These are phyloP conservation scores for Cystofilobasidium capitatum DNA, from an alignment of 768 basidiomycete species.

Conservation along the genomic window DNA sequence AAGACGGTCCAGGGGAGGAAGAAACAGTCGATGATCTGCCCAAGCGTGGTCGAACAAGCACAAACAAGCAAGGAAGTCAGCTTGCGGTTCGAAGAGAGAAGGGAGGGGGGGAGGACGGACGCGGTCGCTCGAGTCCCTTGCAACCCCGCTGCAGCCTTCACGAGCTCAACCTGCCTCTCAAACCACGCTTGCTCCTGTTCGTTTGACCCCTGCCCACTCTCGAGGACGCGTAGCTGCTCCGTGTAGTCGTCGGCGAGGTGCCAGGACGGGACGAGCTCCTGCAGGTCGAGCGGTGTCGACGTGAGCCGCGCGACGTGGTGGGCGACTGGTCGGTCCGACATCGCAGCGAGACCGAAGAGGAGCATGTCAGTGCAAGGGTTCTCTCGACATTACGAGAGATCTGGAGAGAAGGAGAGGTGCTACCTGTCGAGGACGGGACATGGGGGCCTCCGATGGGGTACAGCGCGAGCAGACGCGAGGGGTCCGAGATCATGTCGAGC, in stretches of 20 bases:
- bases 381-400: not conserved
- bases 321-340: slow-evolving; percentile 6
- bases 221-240: slow-evolving; percentile 2
- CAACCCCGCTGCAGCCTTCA: not conserved
- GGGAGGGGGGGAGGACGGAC: not conserved
- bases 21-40: too few species aligned
- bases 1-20: not conserved
- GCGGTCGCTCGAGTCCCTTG: not conserved
- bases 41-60: too few species aligned
- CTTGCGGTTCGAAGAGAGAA: not conserved
- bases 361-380: not conserved
- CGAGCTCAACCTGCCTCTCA: not conserved
- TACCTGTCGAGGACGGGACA: slow-evolving; percentile 16
- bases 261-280: slow-evolving; percentile 9
- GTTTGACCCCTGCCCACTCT: not conserved
- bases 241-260: not conserved
- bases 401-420: not conserved
- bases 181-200: slow-evolving; percentile 20
- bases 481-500: slow-evolving; percentile 19
- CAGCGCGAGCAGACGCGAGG: slow-evolving; percentile 20
- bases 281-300: slow-evolving; percentile 4
- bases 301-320: slow-evolving; percentile 16
- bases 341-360: not conserved
- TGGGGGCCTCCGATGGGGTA: slow-evolving; percentile 20
- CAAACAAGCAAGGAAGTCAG: not conserved